phyloP scores from a whole-genome alignment of 768 basidiomycete genomes.

The Phanerochaete sordida region DNA sequence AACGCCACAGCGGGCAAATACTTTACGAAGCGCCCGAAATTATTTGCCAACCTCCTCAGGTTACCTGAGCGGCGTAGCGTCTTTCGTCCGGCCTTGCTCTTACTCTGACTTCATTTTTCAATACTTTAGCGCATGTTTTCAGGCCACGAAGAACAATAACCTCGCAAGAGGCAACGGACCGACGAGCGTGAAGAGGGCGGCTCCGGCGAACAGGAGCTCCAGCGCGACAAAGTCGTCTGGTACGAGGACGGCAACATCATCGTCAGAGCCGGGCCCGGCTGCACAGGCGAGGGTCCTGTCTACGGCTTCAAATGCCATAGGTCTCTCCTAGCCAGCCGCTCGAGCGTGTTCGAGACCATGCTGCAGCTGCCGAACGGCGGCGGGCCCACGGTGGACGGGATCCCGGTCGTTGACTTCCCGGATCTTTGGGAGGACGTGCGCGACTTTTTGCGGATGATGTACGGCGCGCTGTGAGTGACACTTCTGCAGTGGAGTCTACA shows the following conservation, averaged over 20 bases:
- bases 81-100: no score
- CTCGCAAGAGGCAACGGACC: neutral
- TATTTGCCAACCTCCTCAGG: no score
- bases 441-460: neutral
- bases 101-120: no score
- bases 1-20: no score
- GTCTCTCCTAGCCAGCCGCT: neutral
- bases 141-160: no score
- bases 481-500: neutral
- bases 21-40: no score
- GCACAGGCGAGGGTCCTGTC: neutral
- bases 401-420: neutral
- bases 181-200: neutral
- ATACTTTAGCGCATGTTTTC: no score
- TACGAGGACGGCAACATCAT: neutral
- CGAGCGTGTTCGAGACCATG: neutral
- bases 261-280: neutral
- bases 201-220: neutral
- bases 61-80: no score
- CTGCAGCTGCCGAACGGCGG: neutral
- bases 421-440: neutral
- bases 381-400: neutral
- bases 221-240: neutral
- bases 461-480: neutral
- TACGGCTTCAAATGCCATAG: neutral